Percentiles rank a stretch among this genome's conserved stretches.
Conservation (phyloP, 2,329 filamentous ascomycete species). For the Sporothrix pseudoabietina region DNA sequence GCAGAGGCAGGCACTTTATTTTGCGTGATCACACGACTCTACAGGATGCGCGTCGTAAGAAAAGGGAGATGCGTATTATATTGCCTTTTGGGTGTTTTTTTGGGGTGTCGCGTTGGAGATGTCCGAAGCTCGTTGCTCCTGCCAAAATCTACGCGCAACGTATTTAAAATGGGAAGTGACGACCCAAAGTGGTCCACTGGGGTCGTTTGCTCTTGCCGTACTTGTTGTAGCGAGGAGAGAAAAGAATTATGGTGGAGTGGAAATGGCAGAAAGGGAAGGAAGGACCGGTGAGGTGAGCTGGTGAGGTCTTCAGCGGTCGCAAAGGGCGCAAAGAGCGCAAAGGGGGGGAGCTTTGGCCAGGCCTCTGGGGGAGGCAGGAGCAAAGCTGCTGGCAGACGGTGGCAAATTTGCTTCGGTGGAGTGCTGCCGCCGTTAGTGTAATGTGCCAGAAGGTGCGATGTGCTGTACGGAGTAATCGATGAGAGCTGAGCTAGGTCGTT, state of each 20-base stretch:
- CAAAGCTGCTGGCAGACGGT: neutral
- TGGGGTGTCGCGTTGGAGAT: neutral
- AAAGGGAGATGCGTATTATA: neutral
- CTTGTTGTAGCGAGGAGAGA: neutral
- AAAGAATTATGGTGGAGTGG: neutral
- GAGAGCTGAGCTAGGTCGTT: neutral
- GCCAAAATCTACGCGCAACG: constrained; percentile 14
- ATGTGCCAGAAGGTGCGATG: neutral
- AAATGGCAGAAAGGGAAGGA: constrained; percentile 9
- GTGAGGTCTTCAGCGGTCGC: neutral
- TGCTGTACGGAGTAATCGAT: constrained; percentile 10
- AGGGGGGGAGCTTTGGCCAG: neutral
- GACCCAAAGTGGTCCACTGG: neutral
- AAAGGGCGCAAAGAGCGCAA: constrained; percentile 1
- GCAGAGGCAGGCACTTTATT: neutral
- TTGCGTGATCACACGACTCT: constrained; percentile 22
- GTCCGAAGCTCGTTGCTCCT: neutral
- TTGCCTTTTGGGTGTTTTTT: neutral
- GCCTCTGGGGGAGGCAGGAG: neutral
- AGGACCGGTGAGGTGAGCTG: neutral
- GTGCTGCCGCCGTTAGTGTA: neutral
- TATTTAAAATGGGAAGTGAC: neutral
- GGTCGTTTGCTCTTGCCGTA: constrained; percentile 13
- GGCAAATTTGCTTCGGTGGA: constrained; percentile 19
- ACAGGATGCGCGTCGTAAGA: constrained; percentile 7